Evolutionary conservation across 2,329 filamentous ascomycete species (phyloP).

Genomic region (Trichoderma breve): DNA sequence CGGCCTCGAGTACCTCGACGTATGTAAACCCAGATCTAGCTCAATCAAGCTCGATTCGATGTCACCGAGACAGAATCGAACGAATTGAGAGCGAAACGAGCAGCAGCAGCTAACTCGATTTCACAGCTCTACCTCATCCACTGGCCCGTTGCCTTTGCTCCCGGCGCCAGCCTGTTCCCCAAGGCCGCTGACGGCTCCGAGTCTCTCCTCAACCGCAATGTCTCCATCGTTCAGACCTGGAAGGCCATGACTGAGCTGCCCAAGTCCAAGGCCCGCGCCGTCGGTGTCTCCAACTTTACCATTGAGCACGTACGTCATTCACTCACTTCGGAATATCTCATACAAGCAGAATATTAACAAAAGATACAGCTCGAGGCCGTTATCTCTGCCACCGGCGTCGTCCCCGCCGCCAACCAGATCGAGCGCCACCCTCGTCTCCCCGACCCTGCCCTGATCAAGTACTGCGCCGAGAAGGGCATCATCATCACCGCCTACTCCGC

Average conservation of each 20-base stretch:
- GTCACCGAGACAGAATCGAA: neutral
- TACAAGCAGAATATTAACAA: neutral
- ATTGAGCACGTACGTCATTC: slow-evolving; percentile 46
- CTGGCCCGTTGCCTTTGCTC: slow-evolving; percentile 55
- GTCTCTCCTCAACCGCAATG: slow-evolving; percentile 46
- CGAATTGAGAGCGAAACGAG: neutral
- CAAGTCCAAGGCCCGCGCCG: slow-evolving; percentile 61
- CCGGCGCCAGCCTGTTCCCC: slow-evolving; percentile 46
- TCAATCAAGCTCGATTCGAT: neutral
- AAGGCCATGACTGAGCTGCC: slow-evolving; percentile 55
- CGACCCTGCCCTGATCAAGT: slow-evolving; percentile 55
- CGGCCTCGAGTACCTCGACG: slow-evolving; percentile 57
- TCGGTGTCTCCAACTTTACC: slow-evolving; percentile 73
- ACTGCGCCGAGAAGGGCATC: slow-evolving; percentile 61
- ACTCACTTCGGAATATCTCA: neutral
- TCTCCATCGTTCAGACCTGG: slow-evolving; percentile 46
- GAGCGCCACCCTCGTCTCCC: slow-evolving; percentile 67
- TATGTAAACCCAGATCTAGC: slow-evolving; percentile 26
- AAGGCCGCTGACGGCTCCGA: slow-evolving; percentile 34
- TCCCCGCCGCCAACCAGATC: slow-evolving; percentile 64
- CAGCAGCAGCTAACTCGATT: neutral
- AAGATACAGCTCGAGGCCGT: slow-evolving; percentile 50
- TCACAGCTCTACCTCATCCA: slow-evolving; percentile 59
- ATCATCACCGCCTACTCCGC: slow-evolving; percentile 65
- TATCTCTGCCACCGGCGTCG: slow-evolving; percentile 56